Evolutionary conservation across 345 rosid species (phyloP).

Genomic region (Euphorbia lathyris): DNA sequence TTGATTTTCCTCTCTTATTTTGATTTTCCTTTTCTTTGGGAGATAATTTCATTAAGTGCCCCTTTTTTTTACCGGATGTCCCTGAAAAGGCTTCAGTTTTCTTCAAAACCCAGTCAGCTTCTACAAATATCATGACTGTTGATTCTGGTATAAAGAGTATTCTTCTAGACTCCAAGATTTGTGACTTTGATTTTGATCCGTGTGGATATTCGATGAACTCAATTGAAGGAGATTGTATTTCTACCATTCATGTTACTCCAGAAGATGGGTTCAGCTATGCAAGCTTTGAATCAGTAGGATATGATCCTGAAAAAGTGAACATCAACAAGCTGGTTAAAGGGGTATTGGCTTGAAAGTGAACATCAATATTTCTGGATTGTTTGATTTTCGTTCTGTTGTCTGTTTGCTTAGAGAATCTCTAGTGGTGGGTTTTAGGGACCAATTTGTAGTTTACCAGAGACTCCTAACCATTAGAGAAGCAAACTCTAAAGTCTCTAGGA

Average conservation of each 20-base stretch:
- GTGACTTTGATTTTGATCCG: slow-evolving; percentile 33
- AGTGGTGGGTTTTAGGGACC: no score
- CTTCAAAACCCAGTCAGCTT: slow-evolving; percentile 20
- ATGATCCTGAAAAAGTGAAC: slow-evolving; percentile 16
- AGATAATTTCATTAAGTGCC: no score
- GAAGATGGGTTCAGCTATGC: slow-evolving; percentile 35
- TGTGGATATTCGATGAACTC: slow-evolving; percentile 33
- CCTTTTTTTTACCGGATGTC: no score
- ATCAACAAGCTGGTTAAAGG: slow-evolving; percentile 20
- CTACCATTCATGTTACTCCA: slow-evolving; percentile 29
- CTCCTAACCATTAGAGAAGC: no score
- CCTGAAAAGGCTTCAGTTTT: slow-evolving; percentile 23
- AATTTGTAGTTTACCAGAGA: no score
- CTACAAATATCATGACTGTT: slow-evolving; percentile 21
- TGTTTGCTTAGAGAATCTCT: no score
- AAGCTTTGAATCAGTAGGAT: slow-evolving; percentile 26
- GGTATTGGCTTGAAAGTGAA: slow-evolving; percentile 24
- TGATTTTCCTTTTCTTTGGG: no score
- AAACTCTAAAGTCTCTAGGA: no score
- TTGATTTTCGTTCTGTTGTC: neutral
- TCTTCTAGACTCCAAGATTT: slow-evolving; percentile 25
- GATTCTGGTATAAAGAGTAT: slow-evolving; percentile 29
- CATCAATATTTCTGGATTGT: neutral
- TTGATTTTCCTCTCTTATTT: no score
- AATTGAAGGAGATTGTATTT: slow-evolving; percentile 24